Percentiles rank a stretch among this genome's conserved stretches.
phyloP scores from a whole-genome alignment of 257 asterid species.

The Mentha longifolia region DNA sequence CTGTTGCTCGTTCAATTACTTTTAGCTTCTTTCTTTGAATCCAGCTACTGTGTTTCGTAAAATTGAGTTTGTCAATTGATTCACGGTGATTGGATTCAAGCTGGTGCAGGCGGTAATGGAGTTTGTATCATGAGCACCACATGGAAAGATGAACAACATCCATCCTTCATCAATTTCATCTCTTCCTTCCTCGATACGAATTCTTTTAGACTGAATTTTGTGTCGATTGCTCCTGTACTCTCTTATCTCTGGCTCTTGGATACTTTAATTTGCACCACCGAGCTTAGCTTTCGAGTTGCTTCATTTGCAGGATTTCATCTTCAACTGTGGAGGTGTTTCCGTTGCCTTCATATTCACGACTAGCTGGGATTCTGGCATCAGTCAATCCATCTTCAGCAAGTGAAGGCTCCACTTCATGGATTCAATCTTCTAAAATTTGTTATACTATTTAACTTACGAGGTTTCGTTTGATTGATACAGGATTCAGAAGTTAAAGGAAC shows the following conservation, averaged over 20 bases:
- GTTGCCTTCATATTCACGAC: slow-evolving; percentile 81
- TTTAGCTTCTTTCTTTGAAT: background rate
- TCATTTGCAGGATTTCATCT: slow-evolving; percentile 86
- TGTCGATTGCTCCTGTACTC: slow-evolving; percentile 81
- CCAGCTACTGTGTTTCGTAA: background rate
- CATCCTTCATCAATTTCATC: slow-evolving; percentile 83
- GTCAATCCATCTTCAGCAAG: slow-evolving; percentile 60
- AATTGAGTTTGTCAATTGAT: slow-evolving; percentile 18
- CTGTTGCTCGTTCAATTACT: background rate
- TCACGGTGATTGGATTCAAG: no score
- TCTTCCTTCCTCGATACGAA: slow-evolving; percentile 71
- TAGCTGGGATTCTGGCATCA: slow-evolving; percentile 57
- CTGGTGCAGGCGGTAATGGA: slow-evolving; percentile 64
- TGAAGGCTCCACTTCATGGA: slow-evolving; percentile 33
- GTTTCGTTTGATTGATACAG: slow-evolving; percentile 46
- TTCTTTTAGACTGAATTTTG: slow-evolving; percentile 66
- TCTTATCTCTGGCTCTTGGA: slow-evolving; percentile 28
- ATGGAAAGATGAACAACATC: slow-evolving; percentile 83
- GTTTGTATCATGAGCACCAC: slow-evolving; percentile 84
- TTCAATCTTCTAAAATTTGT: background rate
- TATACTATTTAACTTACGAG: background rate
- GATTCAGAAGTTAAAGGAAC: slow-evolving; percentile 72
- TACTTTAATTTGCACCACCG: slow-evolving; percentile 2
- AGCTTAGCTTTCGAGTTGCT: slow-evolving; percentile 25
- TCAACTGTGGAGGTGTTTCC: slow-evolving; percentile 86